A percentile compares a stretch with the other conserved stretches of the same genome.
These are phyloP conservation scores for Colletotrichum caudatum DNA, from an alignment of 2,329 filamentous ascomycete species.

Conservation along the genomic window DNA sequence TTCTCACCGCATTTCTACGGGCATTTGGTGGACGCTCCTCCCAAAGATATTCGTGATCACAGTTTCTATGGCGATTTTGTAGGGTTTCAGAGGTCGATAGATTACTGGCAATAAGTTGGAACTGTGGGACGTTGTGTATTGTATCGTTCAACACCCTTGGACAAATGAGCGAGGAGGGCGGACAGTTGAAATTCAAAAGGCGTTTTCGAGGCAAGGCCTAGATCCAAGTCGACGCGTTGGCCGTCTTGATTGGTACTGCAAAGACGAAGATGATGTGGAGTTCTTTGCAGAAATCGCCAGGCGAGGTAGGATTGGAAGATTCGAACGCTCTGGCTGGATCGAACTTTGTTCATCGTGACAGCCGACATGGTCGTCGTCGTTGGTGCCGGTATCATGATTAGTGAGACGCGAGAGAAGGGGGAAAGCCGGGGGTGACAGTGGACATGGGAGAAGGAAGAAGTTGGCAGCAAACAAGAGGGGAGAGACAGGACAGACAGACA, in stretches of 20 bases:
- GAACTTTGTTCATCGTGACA: not conserved
- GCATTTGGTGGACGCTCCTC: not conserved
- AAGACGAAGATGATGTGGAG: too few species aligned
- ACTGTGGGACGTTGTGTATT: not conserved
- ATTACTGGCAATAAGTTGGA: not conserved
- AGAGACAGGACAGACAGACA: not conserved
- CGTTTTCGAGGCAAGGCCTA: not conserved
- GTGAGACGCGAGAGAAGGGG: not conserved
- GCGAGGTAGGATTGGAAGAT: not conserved
- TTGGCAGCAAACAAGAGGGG: not conserved
- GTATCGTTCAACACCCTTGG: not conserved
- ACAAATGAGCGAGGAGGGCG: not conserved
- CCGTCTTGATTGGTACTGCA: too few species aligned
- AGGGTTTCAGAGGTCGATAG: not conserved
- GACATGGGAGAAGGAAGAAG: not conserved
- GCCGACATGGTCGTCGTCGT: not conserved
- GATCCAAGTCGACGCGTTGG: not conserved
- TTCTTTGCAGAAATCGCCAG: not conserved
- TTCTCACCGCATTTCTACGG: constrained; percentile 15
- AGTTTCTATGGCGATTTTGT: not conserved
- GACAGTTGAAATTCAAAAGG: not conserved
- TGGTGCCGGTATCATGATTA: not conserved
- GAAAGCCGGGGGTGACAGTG: not conserved
- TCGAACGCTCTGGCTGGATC: not conserved
- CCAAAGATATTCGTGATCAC: not conserved